A percentile compares a stretch with the other conserved stretches of the same genome.
Conservation (phyloP, 257 asterid genomes). For the Asclepias syriaca region DNA sequence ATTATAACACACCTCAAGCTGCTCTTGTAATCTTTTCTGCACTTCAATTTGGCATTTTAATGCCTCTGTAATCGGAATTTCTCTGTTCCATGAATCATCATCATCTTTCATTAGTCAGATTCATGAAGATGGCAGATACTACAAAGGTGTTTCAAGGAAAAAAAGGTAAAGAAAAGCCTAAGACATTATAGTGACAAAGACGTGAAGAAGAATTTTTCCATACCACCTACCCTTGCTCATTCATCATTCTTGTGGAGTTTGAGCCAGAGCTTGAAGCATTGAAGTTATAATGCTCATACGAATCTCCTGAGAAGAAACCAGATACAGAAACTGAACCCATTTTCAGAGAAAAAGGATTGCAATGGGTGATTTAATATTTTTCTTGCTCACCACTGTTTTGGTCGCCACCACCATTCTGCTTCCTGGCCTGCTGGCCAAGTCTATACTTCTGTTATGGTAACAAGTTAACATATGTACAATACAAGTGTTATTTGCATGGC, state of each 20-base stretch:
- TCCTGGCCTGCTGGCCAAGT: slow-evolving; percentile 69
- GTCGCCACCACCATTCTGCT: slow-evolving; percentile 33
- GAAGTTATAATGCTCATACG: slow-evolving; percentile 44
- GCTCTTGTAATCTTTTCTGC: slow-evolving; percentile 67
- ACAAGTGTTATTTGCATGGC: background rate
- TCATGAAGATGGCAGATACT: background rate
- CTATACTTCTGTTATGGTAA: slow-evolving; percentile 60
- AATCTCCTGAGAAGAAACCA: slow-evolving; percentile 33
- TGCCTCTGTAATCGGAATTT: slow-evolving; percentile 60
- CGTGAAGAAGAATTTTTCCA: background rate
- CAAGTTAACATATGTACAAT: too few relatives aligned
- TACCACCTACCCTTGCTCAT: slow-evolving; percentile 46
- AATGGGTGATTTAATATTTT: too few relatives aligned
- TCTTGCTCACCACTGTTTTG: slow-evolving; percentile 40
- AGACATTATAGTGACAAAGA: background rate
- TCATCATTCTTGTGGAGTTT: slow-evolving; percentile 48
- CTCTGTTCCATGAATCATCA: slow-evolving; percentile 35
- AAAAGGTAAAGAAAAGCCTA: background rate
- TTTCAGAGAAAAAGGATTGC: background rate
- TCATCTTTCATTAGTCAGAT: background rate
- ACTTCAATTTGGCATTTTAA: slow-evolving; percentile 63
- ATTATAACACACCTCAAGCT: slow-evolving; percentile 59
- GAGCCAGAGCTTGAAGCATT: slow-evolving; percentile 36
- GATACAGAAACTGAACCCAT: background rate
- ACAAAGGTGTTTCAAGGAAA: background rate